Evolutionary conservation across 2,329 filamentous ascomycete species (phyloP).

Genomic region (Colletotrichum spaethianum): DNA sequence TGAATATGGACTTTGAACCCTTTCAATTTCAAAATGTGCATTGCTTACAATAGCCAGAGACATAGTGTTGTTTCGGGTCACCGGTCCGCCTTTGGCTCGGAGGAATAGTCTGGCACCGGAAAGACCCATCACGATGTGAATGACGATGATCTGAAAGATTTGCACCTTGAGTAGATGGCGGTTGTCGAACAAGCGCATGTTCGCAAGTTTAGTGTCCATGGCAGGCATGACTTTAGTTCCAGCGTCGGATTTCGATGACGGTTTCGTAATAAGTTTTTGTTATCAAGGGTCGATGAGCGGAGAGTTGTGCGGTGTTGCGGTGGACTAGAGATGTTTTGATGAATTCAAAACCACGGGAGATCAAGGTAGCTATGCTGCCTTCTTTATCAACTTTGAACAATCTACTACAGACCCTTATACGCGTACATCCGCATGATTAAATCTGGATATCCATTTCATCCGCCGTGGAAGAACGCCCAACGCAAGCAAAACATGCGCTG

Average conservation of each 20-base stretch:
- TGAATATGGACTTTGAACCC: not conserved
- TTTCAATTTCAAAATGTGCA: not conserved
- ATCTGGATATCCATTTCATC: not conserved
- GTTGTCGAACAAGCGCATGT: slow-evolving; percentile 7
- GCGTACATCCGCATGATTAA: too few relatives aligned
- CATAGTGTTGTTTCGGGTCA: slow-evolving; percentile 21
- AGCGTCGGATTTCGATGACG: not conserved
- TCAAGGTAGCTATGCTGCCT: not conserved
- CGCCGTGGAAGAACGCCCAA: not conserved
- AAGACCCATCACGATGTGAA: slow-evolving; percentile 19
- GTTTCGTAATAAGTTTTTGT: too few relatives aligned
- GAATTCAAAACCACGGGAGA: not conserved
- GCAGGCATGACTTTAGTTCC: not conserved
- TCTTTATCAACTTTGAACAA: not conserved
- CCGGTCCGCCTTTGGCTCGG: not conserved
- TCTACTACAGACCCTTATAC: not conserved
- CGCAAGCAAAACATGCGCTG: not conserved
- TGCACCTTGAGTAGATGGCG: slow-evolving; percentile 20
- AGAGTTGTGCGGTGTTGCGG: not conserved
- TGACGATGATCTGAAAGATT: slow-evolving; percentile 20
- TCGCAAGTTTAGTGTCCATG: not conserved
- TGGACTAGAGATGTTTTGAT: not conserved
- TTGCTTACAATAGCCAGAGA: slow-evolving; percentile 29
- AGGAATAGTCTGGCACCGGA: slow-evolving; percentile 10
- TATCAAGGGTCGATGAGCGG: too few relatives aligned